These are phyloP conservation scores for Pichia thaimueangensis DNA, from an alignment of 805 yeast species.

Conservation along the genomic window DNA sequence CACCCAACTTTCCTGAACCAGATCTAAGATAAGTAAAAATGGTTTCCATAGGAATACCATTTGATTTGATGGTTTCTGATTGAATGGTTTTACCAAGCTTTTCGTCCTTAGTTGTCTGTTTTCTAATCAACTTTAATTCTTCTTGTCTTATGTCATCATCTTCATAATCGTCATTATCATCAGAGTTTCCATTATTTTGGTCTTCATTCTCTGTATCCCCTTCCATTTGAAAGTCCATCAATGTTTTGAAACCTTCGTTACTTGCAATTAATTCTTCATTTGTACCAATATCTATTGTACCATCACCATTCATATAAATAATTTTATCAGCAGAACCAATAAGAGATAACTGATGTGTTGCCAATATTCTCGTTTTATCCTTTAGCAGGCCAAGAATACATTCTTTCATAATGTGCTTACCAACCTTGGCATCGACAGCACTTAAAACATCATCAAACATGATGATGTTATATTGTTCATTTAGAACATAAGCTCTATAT, in stretches of 20 bases:
- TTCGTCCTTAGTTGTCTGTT: conserved; percentile 22
- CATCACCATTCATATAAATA: conserved; percentile 59
- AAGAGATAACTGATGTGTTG: conserved; percentile 58
- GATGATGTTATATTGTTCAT: conserved; percentile 54
- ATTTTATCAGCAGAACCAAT: conserved; percentile 52
- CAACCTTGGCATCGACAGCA: conserved; percentile 85
- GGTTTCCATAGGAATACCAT: conserved; percentile 38
- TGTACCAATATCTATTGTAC: conserved; percentile 54
- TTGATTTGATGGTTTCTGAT: conserved; percentile 28
- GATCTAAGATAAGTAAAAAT: conserved; percentile 44
- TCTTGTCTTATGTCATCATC: conserved; percentile 22
- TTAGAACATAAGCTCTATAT: conserved; percentile 29
- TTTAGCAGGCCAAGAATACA: conserved; percentile 56
- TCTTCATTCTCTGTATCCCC: background rate
- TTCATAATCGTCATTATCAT: conserved; percentile 23
- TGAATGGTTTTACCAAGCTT: conserved; percentile 28
- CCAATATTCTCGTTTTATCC: conserved; percentile 60
- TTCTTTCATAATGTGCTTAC: conserved; percentile 66
- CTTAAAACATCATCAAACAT: conserved; percentile 73
- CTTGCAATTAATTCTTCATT: conserved; percentile 42
- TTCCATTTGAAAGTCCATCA: conserved; percentile 38
- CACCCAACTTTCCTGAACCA: conserved; percentile 47
- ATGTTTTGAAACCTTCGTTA: conserved; percentile 42
- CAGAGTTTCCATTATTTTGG: conserved; percentile 20
- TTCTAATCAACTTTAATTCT: conserved; percentile 19